Evolutionary conservation across 768 basidiomycete genomes (phyloP).

Genomic region (Leccinum ochraceum): DNA sequence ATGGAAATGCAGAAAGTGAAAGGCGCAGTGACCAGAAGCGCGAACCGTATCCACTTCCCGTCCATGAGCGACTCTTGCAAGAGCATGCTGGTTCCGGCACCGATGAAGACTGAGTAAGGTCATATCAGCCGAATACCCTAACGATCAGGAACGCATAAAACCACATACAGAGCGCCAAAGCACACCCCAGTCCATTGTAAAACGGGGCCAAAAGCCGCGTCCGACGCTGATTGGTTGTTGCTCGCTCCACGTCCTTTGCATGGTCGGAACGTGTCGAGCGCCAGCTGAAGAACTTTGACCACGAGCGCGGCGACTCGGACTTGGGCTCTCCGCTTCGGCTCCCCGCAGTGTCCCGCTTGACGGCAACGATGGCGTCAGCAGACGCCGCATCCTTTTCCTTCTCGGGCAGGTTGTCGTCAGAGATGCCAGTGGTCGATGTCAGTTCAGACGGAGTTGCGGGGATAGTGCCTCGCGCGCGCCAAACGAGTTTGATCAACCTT

Average conservation of each 20-base stretch:
- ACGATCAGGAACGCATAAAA: background rate
- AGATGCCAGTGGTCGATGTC: conserved; percentile 49
- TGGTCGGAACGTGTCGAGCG: conserved; percentile 45
- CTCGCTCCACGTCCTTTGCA: conserved; percentile 54
- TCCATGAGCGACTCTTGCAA: conserved; percentile 73
- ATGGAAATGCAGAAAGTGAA: conserved; percentile 76
- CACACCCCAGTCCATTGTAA: conserved; percentile 71
- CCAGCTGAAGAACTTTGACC: conserved; percentile 40
- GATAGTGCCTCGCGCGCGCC: conserved; percentile 49
- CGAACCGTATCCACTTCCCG: conserved; percentile 60
- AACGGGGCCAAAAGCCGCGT: conserved; percentile 69
- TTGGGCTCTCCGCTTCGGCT: background rate
- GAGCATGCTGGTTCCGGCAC: conserved; percentile 56
- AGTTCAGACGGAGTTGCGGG: conserved; percentile 37
- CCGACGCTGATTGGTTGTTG: conserved; percentile 40
- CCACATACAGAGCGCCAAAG: conserved; percentile 60
- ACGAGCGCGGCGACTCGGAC: background rate
- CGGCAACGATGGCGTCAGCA: conserved; percentile 10
- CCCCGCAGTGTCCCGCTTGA: conserved; percentile 1
- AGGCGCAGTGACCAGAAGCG: conserved; percentile 62
- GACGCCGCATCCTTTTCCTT: conserved; percentile 36
- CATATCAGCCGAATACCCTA: conserved; percentile 3
- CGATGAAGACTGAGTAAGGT: conserved; percentile 59
- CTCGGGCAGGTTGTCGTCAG: conserved; percentile 57
- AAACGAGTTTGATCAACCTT: conserved; percentile 80